A percentile compares a stretch with the other conserved stretches of the same genome.
phyloP scores from a whole-genome alignment of 2,329 filamentous ascomycete genomes.

The Curvularia verruculosa region DNA sequence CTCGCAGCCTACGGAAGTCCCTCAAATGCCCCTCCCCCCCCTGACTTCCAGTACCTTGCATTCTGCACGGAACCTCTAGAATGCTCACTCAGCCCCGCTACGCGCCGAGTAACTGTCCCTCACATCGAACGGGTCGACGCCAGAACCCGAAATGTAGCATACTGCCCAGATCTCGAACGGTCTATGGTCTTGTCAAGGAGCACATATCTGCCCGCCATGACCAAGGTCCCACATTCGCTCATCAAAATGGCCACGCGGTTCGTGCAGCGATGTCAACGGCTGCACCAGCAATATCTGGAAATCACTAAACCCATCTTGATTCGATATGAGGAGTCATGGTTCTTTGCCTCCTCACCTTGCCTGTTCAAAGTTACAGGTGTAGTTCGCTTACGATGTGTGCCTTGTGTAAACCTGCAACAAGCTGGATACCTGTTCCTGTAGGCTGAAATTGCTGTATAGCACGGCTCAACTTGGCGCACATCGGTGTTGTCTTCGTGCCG shows the following conservation, averaged over 20 bases:
- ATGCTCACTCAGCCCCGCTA: not conserved
- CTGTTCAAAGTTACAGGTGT: constrained; percentile 3
- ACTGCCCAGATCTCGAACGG: not conserved
- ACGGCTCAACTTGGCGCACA: not conserved
- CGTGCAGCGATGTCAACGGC: constrained; percentile 10
- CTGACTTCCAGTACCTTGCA: constrained; percentile 2
- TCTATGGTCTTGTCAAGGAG: constrained; percentile 7
- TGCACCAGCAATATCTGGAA: constrained; percentile 33
- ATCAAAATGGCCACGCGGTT: constrained; percentile 16
- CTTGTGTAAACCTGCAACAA: not conserved
- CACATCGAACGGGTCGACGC: not conserved
- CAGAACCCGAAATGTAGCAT: constrained; percentile 8
- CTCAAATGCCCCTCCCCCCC: not conserved
- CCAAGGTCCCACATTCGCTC: constrained; percentile 10
- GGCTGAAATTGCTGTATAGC: not conserved
- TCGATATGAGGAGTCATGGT: constrained; percentile 31
- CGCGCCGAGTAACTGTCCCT: not conserved
- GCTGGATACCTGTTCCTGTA: not conserved
- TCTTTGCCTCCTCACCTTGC: constrained; percentile 4
- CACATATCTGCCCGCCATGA: constrained; percentile 9
- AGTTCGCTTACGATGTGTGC: not conserved
- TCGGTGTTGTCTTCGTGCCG: not conserved
- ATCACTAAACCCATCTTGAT: constrained; percentile 19
- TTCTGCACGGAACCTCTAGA: constrained; percentile 2
- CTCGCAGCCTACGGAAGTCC: not conserved